Base-by-base conservation (phyloP, 2,329 filamentous ascomycete species). In the Xylaria sp. region DNA sequence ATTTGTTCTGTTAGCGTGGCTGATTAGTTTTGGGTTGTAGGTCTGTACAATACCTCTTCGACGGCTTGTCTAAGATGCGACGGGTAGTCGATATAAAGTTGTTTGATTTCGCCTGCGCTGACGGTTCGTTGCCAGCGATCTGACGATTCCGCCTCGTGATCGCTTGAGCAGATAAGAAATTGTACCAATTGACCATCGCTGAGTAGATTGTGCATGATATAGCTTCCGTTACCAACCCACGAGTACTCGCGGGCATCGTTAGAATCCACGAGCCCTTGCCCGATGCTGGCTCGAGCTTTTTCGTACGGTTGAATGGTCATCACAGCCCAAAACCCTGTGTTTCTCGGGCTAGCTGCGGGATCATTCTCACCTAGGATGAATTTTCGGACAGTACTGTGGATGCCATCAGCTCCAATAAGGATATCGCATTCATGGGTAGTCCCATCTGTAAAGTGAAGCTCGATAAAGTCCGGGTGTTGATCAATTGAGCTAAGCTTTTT, bases 331-430 rank as follows among this genome's bases (percentile, higher is more conserved):
- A 17, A 13, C 0, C 68, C 69, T 0, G 62, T 62, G 19, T 71
- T 73, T 4, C 54, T 47, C 1, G 67, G 69, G 1, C 17, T 17
- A 0, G 62, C 68, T 2, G 68, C 68, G 2, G 65, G 60, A 21
- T 73, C 70, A 15, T 68, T 54, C n/a, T 67, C 60, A 13, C 71
- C 71, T 2, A 75, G 66, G 21, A 77, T 71, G 9, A 77, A 54
- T 56, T 76, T 72, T 7, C 77, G 70, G 1, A 78, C 74, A 25
- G 67, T 70, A 27, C 77, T 77, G 31, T 75, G 74, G 5, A 78
- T 74, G 15, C 77, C 77, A 52, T 79, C 77, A 6, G 75, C 76
- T 1, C 75, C 76, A 40, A 79, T 66, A 15, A 78, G 71, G n/a
- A 77, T 64, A 56, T 79, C 75, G 19, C 74, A 72, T n/a, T 68